phyloP scores from a whole-genome alignment of 1,284 basidiomycete genomes.

The Naganishia sp. region DNA sequence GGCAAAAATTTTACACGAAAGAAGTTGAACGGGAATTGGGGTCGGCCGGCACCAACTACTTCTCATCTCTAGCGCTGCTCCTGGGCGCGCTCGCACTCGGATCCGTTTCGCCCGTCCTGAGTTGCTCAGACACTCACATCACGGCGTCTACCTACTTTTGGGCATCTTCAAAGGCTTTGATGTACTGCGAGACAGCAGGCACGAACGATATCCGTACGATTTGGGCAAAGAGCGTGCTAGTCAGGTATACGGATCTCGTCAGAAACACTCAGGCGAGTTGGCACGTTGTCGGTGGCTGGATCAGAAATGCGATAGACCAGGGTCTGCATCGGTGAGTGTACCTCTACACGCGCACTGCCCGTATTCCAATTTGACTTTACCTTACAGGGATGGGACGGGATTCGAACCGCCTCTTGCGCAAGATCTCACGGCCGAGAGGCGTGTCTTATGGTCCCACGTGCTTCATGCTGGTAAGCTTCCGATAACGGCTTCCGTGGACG shows the following conservation, averaged over 20 bases:
- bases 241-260: conserved; percentile 30
- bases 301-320: conserved; percentile 30
- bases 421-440: conserved; percentile 29
- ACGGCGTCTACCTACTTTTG: conserved; percentile 28
- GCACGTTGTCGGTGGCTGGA: conserved; percentile 30
- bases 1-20: conserved; percentile 25
- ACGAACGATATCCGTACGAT: conserved; percentile 30
- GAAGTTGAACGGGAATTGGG: conserved; percentile 23
- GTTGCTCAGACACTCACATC: conserved; percentile 26
- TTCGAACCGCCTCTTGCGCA: conserved; percentile 26
- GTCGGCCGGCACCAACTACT: conserved; percentile 20
- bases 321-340: conserved; percentile 27
- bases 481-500: no score
- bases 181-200: conserved; percentile 32
- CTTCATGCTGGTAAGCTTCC: conserved; percentile 25
- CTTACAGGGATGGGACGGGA: conserved; percentile 22
- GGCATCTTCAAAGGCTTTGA: conserved; percentile 30
- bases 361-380: not conserved
- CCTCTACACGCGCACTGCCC: not conserved
- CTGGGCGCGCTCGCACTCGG: conserved; percentile 27
- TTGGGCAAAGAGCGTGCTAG: conserved; percentile 29
- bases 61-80: conserved; percentile 28
- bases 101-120: conserved; percentile 30
- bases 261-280: conserved; percentile 31
- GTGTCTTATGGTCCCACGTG: conserved; percentile 31